Conservation (phyloP, 2,329 filamentous ascomycete species). For the Triangularia verruculosa region DNA sequence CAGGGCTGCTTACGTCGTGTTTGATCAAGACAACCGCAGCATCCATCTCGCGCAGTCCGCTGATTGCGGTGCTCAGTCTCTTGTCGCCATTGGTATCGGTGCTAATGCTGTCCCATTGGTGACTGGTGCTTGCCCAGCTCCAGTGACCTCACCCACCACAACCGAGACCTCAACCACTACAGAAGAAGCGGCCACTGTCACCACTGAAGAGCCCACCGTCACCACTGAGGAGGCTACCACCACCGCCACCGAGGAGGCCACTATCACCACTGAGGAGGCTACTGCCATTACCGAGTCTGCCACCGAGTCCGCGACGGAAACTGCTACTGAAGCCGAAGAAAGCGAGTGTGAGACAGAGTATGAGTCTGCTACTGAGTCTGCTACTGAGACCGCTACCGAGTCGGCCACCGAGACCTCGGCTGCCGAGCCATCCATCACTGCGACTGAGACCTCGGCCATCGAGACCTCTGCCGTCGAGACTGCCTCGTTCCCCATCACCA, state of each 20-base stretch:
- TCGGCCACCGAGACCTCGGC: not conserved
- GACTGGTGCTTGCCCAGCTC: constrained; percentile 9
- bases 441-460: not conserved
- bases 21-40: constrained; percentile 40
- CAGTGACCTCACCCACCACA: not conserved
- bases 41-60: constrained; percentile 38
- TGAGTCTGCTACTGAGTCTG: not conserved
- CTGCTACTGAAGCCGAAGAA: not conserved
- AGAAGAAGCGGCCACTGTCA: not conserved
- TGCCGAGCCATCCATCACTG: not conserved
- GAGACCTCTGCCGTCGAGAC: not conserved
- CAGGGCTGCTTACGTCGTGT: constrained; percentile 44
- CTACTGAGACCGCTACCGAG: not conserved
- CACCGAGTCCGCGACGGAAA: not conserved
- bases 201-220: not conserved
- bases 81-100: constrained; percentile 39
- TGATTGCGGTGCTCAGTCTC: constrained; percentile 37
- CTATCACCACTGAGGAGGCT: too few relatives aligned
- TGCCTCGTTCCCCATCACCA: constrained; percentile 1
- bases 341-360: not conserved
- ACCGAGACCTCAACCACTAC: constrained; percentile 1
- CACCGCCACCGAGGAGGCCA: not conserved
- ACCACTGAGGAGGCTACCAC: not conserved
- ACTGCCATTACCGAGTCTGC: too few relatives aligned
- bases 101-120: constrained; percentile 33